Conservation (phyloP, 345 rosid species). For the Syzygium jambos region DNA sequence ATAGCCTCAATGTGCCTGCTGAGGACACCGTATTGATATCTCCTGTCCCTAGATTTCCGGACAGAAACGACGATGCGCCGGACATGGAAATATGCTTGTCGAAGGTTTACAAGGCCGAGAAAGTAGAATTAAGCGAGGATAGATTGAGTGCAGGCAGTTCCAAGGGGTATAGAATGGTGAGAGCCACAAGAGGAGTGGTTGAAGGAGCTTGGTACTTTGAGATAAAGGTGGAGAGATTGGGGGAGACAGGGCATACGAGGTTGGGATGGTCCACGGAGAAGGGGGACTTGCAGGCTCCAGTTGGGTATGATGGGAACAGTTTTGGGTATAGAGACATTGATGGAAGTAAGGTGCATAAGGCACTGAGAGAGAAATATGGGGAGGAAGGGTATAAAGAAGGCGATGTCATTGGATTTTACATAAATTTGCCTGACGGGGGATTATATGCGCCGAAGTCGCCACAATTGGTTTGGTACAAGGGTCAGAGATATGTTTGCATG, state of each 20-base stretch:
- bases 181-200: conserved; percentile 87
- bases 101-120: conserved; percentile 90
- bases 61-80: conserved; percentile 66
- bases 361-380: conserved; percentile 77
- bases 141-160: conserved; percentile 78
- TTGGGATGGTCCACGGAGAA: conserved; percentile 95
- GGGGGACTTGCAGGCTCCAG: conserved; percentile 96
- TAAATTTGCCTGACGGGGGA: conserved; percentile 81
- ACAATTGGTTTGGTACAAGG: conserved; percentile 74
- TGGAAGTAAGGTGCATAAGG: conserved; percentile 97
- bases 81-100: conserved; percentile 73
- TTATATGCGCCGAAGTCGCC: conserved; percentile 67
- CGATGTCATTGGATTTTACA: conserved; percentile 86
- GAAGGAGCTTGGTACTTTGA: conserved; percentile 99
- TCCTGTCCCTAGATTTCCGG: conserved; percentile 72
- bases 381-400: conserved; percentile 90
- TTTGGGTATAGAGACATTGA: conserved; percentile 91
- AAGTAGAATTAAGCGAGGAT: conserved; percentile 84
- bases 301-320: conserved; percentile 88
- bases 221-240: conserved; percentile 62
- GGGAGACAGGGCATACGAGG: conserved; percentile 90
- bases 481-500: conserved; percentile 74
- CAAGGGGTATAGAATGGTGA: conserved; percentile 95
- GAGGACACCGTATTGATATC: conserved; percentile 70
- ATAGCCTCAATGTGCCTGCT: conserved; percentile 37